These are phyloP conservation scores for Cordia subcordata DNA, from an alignment of 257 asterid genomes.

Conservation along the genomic window DNA sequence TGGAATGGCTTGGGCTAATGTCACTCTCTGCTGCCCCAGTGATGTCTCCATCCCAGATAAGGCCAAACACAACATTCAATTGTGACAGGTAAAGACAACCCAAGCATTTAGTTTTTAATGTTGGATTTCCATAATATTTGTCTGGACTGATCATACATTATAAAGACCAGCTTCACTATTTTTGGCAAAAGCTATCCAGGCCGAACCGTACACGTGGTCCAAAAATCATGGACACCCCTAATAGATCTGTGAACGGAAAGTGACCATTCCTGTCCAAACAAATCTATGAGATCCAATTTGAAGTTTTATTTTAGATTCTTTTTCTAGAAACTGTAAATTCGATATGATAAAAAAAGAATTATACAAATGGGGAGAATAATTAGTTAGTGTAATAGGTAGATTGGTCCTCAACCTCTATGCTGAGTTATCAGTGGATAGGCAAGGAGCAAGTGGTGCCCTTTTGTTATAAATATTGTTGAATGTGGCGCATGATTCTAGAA, in stretches of 20 bases:
- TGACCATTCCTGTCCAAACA: too few species aligned
- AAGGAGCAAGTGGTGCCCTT: conserved; percentile 1
- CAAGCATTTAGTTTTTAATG: conserved; percentile 1
- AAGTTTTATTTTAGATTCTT: too few species aligned
- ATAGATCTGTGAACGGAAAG: background rate
- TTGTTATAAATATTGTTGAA: too few species aligned
- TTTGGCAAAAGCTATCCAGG: background rate
- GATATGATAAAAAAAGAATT: too few species aligned
- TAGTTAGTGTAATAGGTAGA: too few species aligned
- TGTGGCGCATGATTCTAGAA: too few species aligned
- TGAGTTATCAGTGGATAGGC: too few species aligned
- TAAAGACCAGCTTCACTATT: background rate
- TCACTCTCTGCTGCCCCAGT: background rate
- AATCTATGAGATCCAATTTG: too few species aligned
- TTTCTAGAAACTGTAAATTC: too few species aligned
- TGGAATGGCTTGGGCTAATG: conserved; percentile 22
- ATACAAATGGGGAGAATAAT: too few species aligned
- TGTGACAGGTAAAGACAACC: conserved; percentile 1
- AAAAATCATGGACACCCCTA: conserved; percentile 9
- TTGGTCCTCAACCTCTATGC: too few species aligned
- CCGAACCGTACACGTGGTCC: conserved; percentile 36
- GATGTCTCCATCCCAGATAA: conserved; percentile 36
- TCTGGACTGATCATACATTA: background rate
- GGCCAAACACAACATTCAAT: conserved; percentile 31
- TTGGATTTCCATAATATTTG: background rate